Evolutionary conservation across 257 asterid species (phyloP), one percentile per base, ranked within the genome.

Genomic region (Galeopsis tetrahit): DNA sequence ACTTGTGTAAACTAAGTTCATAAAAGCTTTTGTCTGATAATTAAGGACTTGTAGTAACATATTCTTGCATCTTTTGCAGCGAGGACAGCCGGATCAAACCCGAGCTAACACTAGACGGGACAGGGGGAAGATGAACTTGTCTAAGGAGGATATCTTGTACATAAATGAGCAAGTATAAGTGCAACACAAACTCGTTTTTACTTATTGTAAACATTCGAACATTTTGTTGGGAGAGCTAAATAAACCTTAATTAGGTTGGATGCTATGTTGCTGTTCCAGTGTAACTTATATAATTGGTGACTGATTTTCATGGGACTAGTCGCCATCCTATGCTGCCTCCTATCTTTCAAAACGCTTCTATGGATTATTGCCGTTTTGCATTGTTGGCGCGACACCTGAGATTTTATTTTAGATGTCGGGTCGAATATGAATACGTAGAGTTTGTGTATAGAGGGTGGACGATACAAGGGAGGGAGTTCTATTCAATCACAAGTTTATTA

Each of bases 81-180:
- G 86, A 70, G 99, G 96, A 48, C 83, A 84, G 55, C 92, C 92
- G 0, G 95, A 78, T 42, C 82, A 86, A 73, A 65, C 58, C 71
- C 79, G 78, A 68, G 77, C 28, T 4, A 83, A 61, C 31, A 66
- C 63, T 32, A 82, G 69, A 69, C 84, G 90, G 15, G 95, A 85
- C 70, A 85, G 80, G 76, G 99, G 97, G 36, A 94, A 91, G 80
- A 88, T 86, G 96, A 85, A 85, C 46, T 75, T 94, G 56, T 70
- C 77, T 2, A 88, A 90, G 69, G 89, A 83, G 63, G 97, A 91
- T 71, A 84, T 94, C 55, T 21, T 80, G 72, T 77, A 70, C 80
- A 76, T 93, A 57, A 69, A 55, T 1, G 82, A 75, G 56, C 76
- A 80, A 62, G 55, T 39, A 39, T 39, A 39, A 1, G 11, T 52